Base-by-base conservation (phyloP, 2,329 filamentous ascomycete genomes). In the Sphaerulina vaccinii region DNA sequence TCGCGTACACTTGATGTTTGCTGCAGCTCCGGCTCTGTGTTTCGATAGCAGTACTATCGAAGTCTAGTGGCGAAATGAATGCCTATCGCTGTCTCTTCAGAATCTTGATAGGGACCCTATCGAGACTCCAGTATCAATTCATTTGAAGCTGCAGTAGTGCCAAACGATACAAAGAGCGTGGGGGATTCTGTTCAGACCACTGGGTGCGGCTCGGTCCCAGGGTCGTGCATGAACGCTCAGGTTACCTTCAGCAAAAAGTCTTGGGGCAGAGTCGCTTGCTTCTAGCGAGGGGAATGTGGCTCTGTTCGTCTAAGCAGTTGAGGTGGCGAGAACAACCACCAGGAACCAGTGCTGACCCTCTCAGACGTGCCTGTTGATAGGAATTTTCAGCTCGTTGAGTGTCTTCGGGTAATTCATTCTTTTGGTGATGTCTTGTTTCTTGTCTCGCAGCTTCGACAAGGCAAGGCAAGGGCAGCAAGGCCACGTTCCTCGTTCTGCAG, bases 151-250 rank as follows among this genome's bases (percentile, higher is more conserved):
- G 47, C 51, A 49, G 45, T 53, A 53, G 51, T 33, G 46, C 18
- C 37, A 37, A 40, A 35, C 38, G 39, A 15, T 46, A 53, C 46
- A 45, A 21, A 22, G 35, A 47, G 52, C 47, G 52, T 54, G 52
- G 52, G 52, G 51, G 41, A 27, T 37, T 15, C 19, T 23, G 13
- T 40, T 24, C 22, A 27, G 11, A 8, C 22, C 33, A 29, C 33
- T 23, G 21, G n/a, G 43, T 24, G 44, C 36, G 44, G 45, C 35
- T 48, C 35, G 45, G 45, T 22, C 44, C 44, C 22, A 47, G 22
- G 35, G 22, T 27, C 10, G 40, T 50, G 51, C 51, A 50, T 54
- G 51, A 54, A 54, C 46, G 46, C 33, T 50, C 11, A 27, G 46
- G 40, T 32, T 38, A 29, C 39, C 35, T 48, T 40, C 40, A 40